A percentile compares a stretch with the other conserved stretches of the same genome.
Conservation (phyloP, 2,329 filamentous ascomycete species). For the Penicillium janthinellum region DNA sequence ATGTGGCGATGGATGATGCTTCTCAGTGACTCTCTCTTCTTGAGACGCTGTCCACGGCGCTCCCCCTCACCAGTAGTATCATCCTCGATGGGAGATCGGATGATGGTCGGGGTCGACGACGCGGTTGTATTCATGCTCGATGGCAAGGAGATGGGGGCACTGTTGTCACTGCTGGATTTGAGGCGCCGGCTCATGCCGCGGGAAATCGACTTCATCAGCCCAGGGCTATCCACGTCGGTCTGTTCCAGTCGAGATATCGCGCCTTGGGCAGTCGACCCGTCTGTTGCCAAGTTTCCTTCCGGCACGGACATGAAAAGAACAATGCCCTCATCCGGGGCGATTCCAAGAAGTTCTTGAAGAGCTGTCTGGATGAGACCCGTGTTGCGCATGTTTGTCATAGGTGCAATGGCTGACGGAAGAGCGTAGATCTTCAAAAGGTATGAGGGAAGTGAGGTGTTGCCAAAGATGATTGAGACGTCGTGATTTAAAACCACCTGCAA, state of each 20-base stretch:
- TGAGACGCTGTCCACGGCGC: constrained; percentile 19
- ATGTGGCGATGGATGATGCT: constrained; percentile 16
- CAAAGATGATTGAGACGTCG: constrained; percentile 72
- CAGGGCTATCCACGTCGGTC: constrained; percentile 44
- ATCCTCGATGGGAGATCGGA: background rate
- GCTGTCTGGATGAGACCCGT: constrained; percentile 75
- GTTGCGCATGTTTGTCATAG: constrained; percentile 78
- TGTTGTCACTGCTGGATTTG: constrained; percentile 34
- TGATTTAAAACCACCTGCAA: constrained; percentile 78
- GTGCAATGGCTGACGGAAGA: constrained; percentile 67
- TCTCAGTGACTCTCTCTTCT: constrained; percentile 17
- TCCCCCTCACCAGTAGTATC: constrained; percentile 6
- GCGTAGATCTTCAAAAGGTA: constrained; percentile 77
- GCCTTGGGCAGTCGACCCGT: constrained; percentile 68
- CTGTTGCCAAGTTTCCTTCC: constrained; percentile 72
- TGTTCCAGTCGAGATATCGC: constrained; percentile 64
- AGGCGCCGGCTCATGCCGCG: constrained; percentile 43
- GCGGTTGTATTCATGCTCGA: background rate
- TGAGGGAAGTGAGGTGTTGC: constrained; percentile 73
- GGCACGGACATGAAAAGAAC: constrained; percentile 70
- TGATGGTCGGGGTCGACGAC: background rate
- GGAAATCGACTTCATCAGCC: constrained; percentile 44
- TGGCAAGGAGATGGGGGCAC: constrained; percentile 23
- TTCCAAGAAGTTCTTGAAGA: constrained; percentile 69
- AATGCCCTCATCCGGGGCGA: constrained; percentile 67